Conservation (phyloP, 1,139 yeast genomes). For the Geotrichum bryndzae region DNA sequence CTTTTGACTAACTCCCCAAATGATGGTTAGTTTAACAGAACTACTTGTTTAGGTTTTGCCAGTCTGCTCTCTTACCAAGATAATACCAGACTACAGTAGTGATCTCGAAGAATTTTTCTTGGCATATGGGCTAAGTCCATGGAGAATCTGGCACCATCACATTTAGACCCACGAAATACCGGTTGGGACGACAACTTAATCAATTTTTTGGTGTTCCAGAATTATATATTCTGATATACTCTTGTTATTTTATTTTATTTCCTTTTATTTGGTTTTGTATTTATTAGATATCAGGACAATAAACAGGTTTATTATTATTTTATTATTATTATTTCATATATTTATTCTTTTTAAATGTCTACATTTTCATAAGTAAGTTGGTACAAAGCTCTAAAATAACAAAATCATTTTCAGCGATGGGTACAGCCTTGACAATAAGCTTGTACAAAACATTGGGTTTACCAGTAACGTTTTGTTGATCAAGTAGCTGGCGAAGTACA, state of each 20-base stretch:
- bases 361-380: not conserved
- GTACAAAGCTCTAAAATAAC: slow-evolving; percentile 13
- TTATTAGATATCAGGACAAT: not conserved
- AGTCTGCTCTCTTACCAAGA: too few relatives aligned
- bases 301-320: not conserved
- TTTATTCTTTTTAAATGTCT: not conserved
- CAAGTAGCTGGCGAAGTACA: slow-evolving; percentile 24
- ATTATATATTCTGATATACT: too few relatives aligned
- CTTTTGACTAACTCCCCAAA: too few relatives aligned
- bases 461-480: slow-evolving; percentile 4
- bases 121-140: too few relatives aligned
- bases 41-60: too few relatives aligned
- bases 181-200: too few relatives aligned
- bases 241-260: not conserved
- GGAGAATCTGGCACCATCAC: too few relatives aligned
- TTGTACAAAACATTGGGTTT: slow-evolving; percentile 13
- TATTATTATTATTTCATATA: not conserved
- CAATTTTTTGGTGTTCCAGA: not conserved
- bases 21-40: too few relatives aligned
- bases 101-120: too few relatives aligned
- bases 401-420: slow-evolving; percentile 22
- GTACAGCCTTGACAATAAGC: slow-evolving; percentile 20
- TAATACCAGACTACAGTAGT: too few relatives aligned
- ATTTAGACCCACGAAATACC: too few relatives aligned
- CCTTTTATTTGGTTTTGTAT: not conserved